Evolutionary conservation across 2,329 filamentous ascomycete species (phyloP).

Genomic region (Trichophyton simii): DNA sequence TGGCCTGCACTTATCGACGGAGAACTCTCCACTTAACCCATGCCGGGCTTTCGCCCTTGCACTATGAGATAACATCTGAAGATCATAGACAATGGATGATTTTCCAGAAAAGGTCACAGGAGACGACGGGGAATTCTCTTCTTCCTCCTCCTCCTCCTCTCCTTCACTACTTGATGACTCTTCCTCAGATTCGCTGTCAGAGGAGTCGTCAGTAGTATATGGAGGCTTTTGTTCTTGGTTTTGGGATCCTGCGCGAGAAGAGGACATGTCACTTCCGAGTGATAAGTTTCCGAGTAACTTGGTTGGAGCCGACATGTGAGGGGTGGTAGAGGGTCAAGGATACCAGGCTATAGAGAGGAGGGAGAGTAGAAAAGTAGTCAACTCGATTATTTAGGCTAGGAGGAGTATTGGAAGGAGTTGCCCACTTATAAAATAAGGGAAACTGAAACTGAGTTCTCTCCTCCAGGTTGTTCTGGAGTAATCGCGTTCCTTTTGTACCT

Average conservation of each 20-base stretch:
- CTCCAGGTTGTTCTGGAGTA: not conserved
- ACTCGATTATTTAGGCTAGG: not conserved
- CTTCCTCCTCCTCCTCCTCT: not conserved
- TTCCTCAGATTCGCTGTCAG: constrained; percentile 17
- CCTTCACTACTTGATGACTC: constrained; percentile 12
- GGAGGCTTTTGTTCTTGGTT: constrained; percentile 14
- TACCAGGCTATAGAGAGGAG: too few relatives aligned
- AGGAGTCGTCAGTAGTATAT: constrained; percentile 8
- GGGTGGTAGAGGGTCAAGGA: not conserved
- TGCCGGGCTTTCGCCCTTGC: constrained; percentile 9
- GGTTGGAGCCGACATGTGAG: constrained; percentile 30
- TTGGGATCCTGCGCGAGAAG: constrained; percentile 19
- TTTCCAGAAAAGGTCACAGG: constrained; percentile 7
- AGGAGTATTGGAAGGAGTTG: not conserved
- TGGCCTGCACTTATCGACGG: constrained; percentile 19
- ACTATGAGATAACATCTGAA: constrained; percentile 7
- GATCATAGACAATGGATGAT: constrained; percentile 11
- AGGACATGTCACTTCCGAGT: constrained; percentile 26
- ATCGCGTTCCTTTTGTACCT: not conserved
- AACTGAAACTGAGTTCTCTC: not conserved
- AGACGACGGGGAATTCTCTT: not conserved
- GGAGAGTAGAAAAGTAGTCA: not conserved
- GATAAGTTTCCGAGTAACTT: constrained; percentile 29
- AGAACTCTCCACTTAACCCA: constrained; percentile 13
- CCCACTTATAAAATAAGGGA: not conserved